These are phyloP conservation scores for Nemophila menziesii DNA, from an alignment of 257 asterid genomes.

Conservation along the genomic window DNA sequence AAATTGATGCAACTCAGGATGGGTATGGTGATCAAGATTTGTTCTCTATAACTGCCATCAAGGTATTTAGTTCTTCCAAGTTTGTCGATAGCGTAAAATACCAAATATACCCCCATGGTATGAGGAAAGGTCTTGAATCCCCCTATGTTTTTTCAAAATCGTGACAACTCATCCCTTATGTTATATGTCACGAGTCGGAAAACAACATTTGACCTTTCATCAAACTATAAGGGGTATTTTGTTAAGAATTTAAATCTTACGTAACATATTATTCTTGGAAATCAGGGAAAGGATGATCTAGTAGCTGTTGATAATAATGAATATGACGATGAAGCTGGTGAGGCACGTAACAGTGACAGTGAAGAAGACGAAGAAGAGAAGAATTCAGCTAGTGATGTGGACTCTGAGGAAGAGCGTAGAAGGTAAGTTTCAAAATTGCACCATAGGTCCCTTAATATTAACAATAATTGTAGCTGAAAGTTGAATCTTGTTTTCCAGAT, in stretches of 20 bases:
- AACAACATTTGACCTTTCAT: too few relatives aligned
- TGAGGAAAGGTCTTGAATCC: too few relatives aligned
- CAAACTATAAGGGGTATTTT: too few relatives aligned
- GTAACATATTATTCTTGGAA: conserved; percentile 2
- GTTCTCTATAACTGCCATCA: conserved; percentile 63
- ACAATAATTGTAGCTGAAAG: conserved; percentile 9
- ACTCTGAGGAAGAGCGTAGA: conserved; percentile 76
- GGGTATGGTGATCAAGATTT: conserved; percentile 66
- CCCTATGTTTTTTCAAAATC: too few relatives aligned
- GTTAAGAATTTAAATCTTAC: too few relatives aligned
- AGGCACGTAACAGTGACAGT: conserved; percentile 38
- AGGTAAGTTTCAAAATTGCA: conserved; percentile 31
- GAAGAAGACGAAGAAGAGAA: conserved; percentile 37
- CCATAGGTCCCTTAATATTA: conserved; percentile 4
- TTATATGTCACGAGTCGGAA: too few relatives aligned
- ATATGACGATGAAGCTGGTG: conserved; percentile 50
- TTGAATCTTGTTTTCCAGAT: conserved; percentile 33
- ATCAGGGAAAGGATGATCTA: conserved; percentile 72
- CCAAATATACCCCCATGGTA: too few relatives aligned
- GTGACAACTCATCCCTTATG: too few relatives aligned
- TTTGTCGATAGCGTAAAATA: too few relatives aligned
- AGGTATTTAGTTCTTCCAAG: conserved; percentile 31
- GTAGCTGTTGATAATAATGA: conserved; percentile 71
- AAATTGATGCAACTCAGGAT: conserved; percentile 58
- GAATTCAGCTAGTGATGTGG: conserved; percentile 47